Percentiles rank a stretch among this genome's conserved stretches.
These are phyloP conservation scores for Stenocarpella maydis DNA, from an alignment of 2,329 filamentous ascomycete genomes.

Conservation along the genomic window DNA sequence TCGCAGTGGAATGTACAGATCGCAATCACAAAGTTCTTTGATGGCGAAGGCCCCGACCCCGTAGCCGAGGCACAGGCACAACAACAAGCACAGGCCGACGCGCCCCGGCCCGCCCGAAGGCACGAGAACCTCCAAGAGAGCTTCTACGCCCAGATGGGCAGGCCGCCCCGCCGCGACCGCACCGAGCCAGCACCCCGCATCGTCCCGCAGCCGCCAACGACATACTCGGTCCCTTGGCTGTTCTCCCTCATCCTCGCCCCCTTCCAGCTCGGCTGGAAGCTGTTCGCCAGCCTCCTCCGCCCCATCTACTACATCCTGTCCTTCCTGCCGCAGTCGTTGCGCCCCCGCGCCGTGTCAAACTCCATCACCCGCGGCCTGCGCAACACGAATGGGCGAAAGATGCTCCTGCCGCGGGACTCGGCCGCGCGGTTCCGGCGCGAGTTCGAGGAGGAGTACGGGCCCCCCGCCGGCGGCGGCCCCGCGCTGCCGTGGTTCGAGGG, in stretches of 20 bases:
- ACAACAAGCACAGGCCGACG: slow-evolving; percentile 57
- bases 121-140: slow-evolving; percentile 79
- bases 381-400: slow-evolving; percentile 74
- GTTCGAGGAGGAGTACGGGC: slow-evolving; percentile 92
- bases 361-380: slow-evolving; percentile 60
- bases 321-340: slow-evolving; percentile 75
- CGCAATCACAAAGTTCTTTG: slow-evolving; percentile 96
- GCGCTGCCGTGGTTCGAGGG: slow-evolving; percentile 83
- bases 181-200: slow-evolving; percentile 82
- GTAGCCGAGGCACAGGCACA: slow-evolving; percentile 73
- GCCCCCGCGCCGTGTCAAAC: slow-evolving; percentile 63
- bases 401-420: slow-evolving; percentile 85
- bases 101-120: slow-evolving; percentile 68
- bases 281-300: slow-evolving; percentile 74
- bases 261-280: slow-evolving; percentile 74
- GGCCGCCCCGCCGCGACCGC: slow-evolving; percentile 45
- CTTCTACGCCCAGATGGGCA: slow-evolving; percentile 49
- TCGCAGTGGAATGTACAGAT: slow-evolving; percentile 99
- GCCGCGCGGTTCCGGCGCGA: slow-evolving; percentile 89
- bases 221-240: slow-evolving; percentile 76
- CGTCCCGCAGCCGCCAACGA: slow-evolving; percentile 76
- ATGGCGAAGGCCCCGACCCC: slow-evolving; percentile 87
- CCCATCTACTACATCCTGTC: slow-evolving; percentile 81
- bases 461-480: slow-evolving; percentile 48
- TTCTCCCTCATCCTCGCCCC: slow-evolving; percentile 82